Percentiles rank a stretch among this genome's conserved stretches.
Conservation (phyloP, 106 monocot species). For the Dioscorea dumetorum region DNA sequence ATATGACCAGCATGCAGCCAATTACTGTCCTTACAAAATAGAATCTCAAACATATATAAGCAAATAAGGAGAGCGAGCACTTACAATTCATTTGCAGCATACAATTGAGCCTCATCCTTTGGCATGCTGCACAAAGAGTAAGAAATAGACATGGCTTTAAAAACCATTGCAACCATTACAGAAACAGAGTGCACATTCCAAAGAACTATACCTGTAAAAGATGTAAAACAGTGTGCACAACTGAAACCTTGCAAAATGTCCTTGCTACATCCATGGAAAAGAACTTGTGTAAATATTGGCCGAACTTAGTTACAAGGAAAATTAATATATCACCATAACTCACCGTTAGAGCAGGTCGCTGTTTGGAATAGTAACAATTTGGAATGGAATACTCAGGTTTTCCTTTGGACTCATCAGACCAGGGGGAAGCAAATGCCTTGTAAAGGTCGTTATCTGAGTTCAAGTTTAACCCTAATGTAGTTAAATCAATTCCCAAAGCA, state of each 20-base stretch:
- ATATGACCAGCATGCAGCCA: neutral
- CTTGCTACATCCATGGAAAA: slow-evolving; percentile 34
- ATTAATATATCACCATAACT: slow-evolving; percentile 9
- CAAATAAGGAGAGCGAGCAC: neutral
- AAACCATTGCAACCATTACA: neutral
- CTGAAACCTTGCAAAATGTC: slow-evolving; percentile 65
- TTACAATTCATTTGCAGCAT: slow-evolving; percentile 71
- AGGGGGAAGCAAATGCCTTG: slow-evolving; percentile 84
- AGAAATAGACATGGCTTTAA: neutral
- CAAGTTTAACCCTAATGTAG: slow-evolving; percentile 76
- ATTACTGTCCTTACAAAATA: neutral
- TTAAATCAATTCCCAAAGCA: slow-evolving; percentile 86
- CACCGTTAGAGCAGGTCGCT: slow-evolving; percentile 49
- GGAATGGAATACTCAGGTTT: slow-evolving; percentile 74
- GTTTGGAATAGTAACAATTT: slow-evolving; percentile 65
- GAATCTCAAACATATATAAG: too few relatives aligned
- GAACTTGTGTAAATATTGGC: slow-evolving; percentile 1
- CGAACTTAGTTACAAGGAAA: slow-evolving; percentile 14
- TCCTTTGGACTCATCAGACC: slow-evolving; percentile 75
- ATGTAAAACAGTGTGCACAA: slow-evolving; percentile 71
- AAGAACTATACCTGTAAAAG: slow-evolving; percentile 53
- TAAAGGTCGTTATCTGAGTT: slow-evolving; percentile 69
- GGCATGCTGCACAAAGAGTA: slow-evolving; percentile 67
- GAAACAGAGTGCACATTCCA: neutral
- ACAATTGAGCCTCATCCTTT: slow-evolving; percentile 90